phyloP scores from a whole-genome alignment of 768 basidiomycete genomes.

The Trametes elegans region DNA sequence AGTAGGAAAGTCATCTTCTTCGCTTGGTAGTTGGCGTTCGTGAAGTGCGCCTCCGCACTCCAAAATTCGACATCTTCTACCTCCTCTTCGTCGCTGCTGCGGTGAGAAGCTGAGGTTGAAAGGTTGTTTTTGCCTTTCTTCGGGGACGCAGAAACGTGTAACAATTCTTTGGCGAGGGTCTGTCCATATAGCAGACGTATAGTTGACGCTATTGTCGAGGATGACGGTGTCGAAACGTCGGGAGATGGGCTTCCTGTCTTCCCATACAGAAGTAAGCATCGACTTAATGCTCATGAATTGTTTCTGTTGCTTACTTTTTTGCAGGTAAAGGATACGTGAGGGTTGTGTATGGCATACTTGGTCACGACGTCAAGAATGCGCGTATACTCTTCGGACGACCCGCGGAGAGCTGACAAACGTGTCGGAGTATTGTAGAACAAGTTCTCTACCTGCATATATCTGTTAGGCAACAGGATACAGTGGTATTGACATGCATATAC shows the following conservation, averaged over 20 bases:
- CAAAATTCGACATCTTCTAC: constrained; percentile 45
- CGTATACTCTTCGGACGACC: constrained; percentile 86
- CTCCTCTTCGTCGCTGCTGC: constrained; percentile 31
- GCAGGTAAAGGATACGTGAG: constrained; percentile 83
- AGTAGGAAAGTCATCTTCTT: constrained; percentile 84
- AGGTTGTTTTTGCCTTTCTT: constrained; percentile 24
- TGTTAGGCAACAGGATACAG: too few species aligned
- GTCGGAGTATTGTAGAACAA: constrained; percentile 93
- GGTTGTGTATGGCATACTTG: constrained; percentile 93
- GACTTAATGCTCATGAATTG: too few species aligned
- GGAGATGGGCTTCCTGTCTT: constrained; percentile 73
- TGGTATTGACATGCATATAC: constrained; percentile 24
- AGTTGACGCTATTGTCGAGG: constrained; percentile 59
- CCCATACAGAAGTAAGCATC: not conserved
- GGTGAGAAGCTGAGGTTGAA: constrained; percentile 29
- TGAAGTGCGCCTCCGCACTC: constrained; percentile 73
- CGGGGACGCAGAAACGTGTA: constrained; percentile 36
- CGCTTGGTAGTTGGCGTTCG: constrained; percentile 84
- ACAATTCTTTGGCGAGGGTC: constrained; percentile 73
- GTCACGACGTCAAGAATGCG: constrained; percentile 90
- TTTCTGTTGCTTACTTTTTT: constrained; percentile 81
- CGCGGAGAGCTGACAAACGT: constrained; percentile 80
- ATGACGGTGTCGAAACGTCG: constrained; percentile 77
- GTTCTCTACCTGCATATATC: constrained; percentile 74
- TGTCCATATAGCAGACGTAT: constrained; percentile 84